Conservation (phyloP, 2,329 filamentous ascomycete species). For the Microsporum canis region DNA sequence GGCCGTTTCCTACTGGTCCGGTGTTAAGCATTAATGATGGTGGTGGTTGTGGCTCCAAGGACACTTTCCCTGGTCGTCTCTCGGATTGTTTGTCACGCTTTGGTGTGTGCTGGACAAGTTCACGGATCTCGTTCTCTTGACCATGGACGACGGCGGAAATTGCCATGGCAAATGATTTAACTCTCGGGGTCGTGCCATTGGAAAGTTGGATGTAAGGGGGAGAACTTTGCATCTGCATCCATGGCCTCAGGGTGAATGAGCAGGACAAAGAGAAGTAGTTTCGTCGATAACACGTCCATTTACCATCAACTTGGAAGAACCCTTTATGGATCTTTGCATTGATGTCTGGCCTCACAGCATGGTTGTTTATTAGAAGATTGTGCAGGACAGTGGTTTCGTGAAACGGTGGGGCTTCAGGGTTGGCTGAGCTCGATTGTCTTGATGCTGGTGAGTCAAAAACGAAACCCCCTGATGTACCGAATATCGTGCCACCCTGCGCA, state of each 20-base stretch:
- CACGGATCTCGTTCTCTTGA: conserved; percentile 62
- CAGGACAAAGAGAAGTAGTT: conserved; percentile 86
- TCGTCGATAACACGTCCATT: conserved; percentile 85
- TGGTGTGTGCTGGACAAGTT: conserved; percentile 80
- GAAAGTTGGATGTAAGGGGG: conserved; percentile 47
- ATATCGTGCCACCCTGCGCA: conserved; percentile 22
- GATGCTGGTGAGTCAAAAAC: conserved; percentile 19
- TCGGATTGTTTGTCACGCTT: conserved; percentile 83
- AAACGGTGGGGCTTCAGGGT: conserved; percentile 34
- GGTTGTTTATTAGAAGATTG: conserved; percentile 25
- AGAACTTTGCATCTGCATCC: conserved; percentile 34
- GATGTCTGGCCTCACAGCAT: conserved; percentile 56
- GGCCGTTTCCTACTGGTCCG: conserved; percentile 16
- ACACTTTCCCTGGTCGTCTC: conserved; percentile 57
- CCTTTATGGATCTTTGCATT: conserved; percentile 77
- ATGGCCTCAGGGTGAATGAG: conserved; percentile 61
- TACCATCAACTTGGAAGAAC: conserved; percentile 67
- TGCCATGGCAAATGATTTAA: conserved; percentile 68
- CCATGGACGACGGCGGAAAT: conserved; percentile 76
- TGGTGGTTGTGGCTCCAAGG: conserved; percentile 55
- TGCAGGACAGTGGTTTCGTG: conserved; percentile 29
- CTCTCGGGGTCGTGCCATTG: conserved; percentile 41
- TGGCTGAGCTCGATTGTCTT: conserved; percentile 21
- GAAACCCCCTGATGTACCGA: conserved; percentile 16
- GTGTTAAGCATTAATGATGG: conserved; percentile 32